These are phyloP conservation scores for Backusella westeae DNA, from an alignment of 192 early-diverging fungal species.

Conservation along the genomic window DNA sequence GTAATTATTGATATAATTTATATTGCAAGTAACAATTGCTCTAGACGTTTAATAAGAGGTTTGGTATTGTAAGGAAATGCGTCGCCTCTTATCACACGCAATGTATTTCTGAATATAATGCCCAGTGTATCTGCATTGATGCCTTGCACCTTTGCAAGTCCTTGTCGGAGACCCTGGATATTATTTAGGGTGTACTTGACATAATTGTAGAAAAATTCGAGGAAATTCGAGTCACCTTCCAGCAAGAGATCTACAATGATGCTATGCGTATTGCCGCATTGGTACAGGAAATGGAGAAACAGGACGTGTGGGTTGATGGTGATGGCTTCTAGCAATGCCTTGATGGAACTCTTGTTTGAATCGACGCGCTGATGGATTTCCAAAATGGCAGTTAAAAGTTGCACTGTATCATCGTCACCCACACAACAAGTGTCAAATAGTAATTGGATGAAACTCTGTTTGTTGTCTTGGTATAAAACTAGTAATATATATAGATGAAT, in stretches of 20 bases:
- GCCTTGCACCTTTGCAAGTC: not conserved
- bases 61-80: not conserved
- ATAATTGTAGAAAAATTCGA: slow-evolving; percentile 24
- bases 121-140: not conserved
- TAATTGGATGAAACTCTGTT: not conserved
- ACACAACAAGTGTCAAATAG: slow-evolving; percentile 19
- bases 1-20: not conserved
- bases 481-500: not conserved
- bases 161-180: not conserved
- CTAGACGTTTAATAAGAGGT: not conserved
- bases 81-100: not conserved
- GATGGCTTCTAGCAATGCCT: not conserved
- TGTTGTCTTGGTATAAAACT: not conserved
- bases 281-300: slow-evolving; percentile 26
- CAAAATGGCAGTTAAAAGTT: slow-evolving; percentile 14
- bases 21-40: not conserved
- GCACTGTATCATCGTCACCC: slow-evolving; percentile 28
- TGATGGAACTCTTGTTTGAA: not conserved
- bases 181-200: slow-evolving; percentile 12
- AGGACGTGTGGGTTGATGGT: slow-evolving; percentile 20
- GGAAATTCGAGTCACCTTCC: slow-evolving; percentile 21
- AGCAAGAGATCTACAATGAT: slow-evolving; percentile 34
- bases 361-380: not conserved
- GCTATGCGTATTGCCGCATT: slow-evolving; percentile 14
- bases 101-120: not conserved